Percentiles rank a stretch among this genome's conserved stretches.
phyloP scores from a whole-genome alignment of 1,284 basidiomycete genomes.

The Heterobasidion annosum region DNA sequence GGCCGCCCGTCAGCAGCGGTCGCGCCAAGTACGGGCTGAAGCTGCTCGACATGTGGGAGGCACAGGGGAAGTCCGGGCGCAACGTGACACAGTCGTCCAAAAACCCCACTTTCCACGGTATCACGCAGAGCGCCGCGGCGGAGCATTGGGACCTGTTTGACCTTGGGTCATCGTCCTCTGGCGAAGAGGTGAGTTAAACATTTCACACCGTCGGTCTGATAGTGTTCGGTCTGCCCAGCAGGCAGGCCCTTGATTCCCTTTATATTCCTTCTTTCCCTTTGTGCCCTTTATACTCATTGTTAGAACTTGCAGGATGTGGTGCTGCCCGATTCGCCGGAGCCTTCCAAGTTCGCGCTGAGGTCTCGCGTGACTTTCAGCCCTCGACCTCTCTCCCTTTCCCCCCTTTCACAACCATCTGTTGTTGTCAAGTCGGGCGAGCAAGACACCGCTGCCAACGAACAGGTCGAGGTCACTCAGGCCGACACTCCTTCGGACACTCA shows the following conservation, averaged over 20 bases:
- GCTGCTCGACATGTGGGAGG: neutral
- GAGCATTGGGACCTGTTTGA: slow-evolving; percentile 4
- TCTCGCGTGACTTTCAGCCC: slow-evolving; percentile 4
- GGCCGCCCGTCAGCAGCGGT: neutral
- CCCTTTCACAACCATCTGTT: neutral
- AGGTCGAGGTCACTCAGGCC: neutral
- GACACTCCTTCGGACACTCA: neutral
- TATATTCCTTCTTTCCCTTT: neutral
- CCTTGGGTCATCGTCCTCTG: slow-evolving; percentile 4
- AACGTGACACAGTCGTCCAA: neutral
- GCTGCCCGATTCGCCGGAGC: slow-evolving; percentile 9
- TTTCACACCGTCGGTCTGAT: neutral
- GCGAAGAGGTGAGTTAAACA: slow-evolving; percentile 7
- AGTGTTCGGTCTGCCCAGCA: neutral
- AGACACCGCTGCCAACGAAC: neutral
- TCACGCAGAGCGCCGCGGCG: neutral
- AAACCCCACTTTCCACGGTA: neutral
- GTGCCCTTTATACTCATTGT: neutral
- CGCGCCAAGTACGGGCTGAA: neutral
- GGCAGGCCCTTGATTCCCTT: neutral
- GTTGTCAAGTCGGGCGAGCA: neutral
- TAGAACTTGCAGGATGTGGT: slow-evolving; percentile 8
- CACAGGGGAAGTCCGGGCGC: neutral
- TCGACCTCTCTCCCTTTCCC: neutral
- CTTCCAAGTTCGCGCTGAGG: slow-evolving; percentile 10